A percentile compares a stretch with the other conserved stretches of the same genome.
phyloP scores from a whole-genome alignment of 371 early-diverging fungal genomes.

The Syncephalastrum monosporum region DNA sequence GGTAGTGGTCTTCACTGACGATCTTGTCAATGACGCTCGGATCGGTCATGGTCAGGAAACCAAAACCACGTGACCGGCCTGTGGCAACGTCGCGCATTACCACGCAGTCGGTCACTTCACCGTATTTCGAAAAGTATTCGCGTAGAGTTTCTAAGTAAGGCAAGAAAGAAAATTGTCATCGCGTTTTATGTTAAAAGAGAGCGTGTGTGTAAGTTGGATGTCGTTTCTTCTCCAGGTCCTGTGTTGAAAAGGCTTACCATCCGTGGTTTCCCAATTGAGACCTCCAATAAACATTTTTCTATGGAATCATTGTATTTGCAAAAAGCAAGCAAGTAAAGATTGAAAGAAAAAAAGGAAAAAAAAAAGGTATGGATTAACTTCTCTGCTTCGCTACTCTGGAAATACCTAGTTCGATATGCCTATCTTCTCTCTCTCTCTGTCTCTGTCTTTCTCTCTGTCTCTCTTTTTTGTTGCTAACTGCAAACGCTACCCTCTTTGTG shows the following conservation, averaged over 20 bases:
- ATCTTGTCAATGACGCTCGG: conserved; percentile 68
- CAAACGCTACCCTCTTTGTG: neutral
- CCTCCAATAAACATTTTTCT: conserved; percentile 94
- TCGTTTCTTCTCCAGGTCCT: no score
- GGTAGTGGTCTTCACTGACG: conserved; percentile 68
- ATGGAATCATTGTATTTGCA: conserved; percentile 11
- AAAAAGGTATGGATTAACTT: conserved; percentile 19
- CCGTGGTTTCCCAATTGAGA: conserved; percentile 90
- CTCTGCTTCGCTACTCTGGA: conserved; percentile 9
- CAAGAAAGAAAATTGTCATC: conserved; percentile 2
- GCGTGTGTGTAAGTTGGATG: no score
- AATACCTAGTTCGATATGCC: conserved; percentile 22
- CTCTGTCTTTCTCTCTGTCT: conserved; percentile 3
- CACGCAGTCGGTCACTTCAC: conserved; percentile 69
- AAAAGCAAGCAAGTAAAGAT: conserved; percentile 10
- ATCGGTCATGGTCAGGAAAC: conserved; percentile 83
- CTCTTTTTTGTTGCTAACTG: conserved; percentile 5
- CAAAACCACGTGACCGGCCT: conserved; percentile 86
- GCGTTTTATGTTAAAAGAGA: neutral
- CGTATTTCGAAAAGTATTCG: conserved; percentile 75
- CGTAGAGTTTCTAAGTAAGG: conserved; percentile 61
- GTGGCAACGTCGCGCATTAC: conserved; percentile 85
- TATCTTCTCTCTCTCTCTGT: conserved; percentile 8
- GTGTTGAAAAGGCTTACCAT: conserved; percentile 56
- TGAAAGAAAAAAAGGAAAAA: conserved; percentile 10